Percentiles rank a stretch among this genome's conserved stretches.
phyloP scores from a whole-genome alignment of 1,139 yeast species.

The Pichia inconspicua region DNA sequence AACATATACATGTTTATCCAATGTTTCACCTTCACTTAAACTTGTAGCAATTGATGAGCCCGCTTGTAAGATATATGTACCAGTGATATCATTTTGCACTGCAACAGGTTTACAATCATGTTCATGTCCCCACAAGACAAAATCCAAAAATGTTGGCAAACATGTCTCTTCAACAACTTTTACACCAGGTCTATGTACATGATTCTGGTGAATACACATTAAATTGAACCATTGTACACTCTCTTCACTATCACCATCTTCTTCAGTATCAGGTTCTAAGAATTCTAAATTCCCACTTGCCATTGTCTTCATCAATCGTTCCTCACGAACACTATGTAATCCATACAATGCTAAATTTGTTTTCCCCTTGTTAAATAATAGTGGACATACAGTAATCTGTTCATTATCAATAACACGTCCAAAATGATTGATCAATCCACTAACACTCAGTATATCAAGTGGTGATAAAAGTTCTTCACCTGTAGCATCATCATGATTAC shows the following conservation, averaged over 20 bases:
- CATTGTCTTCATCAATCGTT: slow-evolving; percentile 74
- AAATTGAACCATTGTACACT: slow-evolving; percentile 70
- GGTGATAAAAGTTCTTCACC: slow-evolving; percentile 86
- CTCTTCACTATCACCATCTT: slow-evolving; percentile 26
- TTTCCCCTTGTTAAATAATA: slow-evolving; percentile 70
- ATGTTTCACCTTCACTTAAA: slow-evolving; percentile 76
- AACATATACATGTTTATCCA: slow-evolving; percentile 66
- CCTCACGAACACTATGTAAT: slow-evolving; percentile 81
- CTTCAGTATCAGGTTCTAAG: slow-evolving; percentile 50
- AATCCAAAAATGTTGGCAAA: slow-evolving; percentile 71
- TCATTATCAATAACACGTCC: slow-evolving; percentile 79
- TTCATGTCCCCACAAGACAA: slow-evolving; percentile 96
- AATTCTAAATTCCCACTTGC: slow-evolving; percentile 75
- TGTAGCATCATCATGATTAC: slow-evolving; percentile 95
- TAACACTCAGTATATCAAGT: slow-evolving; percentile 70
- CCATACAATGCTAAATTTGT: slow-evolving; percentile 87
- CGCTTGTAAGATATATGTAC: slow-evolving; percentile 79
- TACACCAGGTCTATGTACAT: slow-evolving; percentile 67
- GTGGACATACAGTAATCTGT: slow-evolving; percentile 66
- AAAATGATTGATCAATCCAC: slow-evolving; percentile 84
- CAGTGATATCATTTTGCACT: slow-evolving; percentile 53
- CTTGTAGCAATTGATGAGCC: slow-evolving; percentile 96
- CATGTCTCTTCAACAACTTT: slow-evolving; percentile 79
- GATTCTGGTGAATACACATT: slow-evolving; percentile 89
- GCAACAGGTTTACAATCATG: slow-evolving; percentile 87